Conservation (phyloP, 257 asterid genomes). For the Linderniella brevidens region DNA sequence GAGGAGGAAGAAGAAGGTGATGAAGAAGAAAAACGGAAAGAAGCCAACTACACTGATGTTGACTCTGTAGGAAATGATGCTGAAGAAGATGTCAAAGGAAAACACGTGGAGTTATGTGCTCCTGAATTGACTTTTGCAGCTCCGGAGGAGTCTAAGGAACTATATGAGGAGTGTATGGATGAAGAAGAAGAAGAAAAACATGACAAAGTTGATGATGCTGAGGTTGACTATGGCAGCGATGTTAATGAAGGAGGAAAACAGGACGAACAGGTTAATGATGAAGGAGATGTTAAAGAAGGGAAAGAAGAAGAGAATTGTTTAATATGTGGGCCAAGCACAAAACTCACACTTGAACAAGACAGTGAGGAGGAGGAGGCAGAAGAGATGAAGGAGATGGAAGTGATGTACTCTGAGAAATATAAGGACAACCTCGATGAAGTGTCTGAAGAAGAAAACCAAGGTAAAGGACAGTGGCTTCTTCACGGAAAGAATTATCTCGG, state of each 20-base stretch:
- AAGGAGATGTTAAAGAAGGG: constrained; percentile 6
- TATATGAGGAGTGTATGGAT: no score
- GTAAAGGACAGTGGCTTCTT: constrained; percentile 37
- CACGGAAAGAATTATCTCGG: constrained; percentile 23
- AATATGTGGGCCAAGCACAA: constrained; percentile 36
- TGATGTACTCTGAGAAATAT: constrained; percentile 33
- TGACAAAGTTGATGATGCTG: no score
- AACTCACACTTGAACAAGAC: constrained; percentile 66
- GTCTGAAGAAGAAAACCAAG: constrained; percentile 16
- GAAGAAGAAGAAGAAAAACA: no score
- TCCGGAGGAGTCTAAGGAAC: no score
- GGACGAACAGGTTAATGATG: constrained; percentile 10
- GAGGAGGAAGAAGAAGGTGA: constrained; percentile 13
- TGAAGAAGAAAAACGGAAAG: no score
- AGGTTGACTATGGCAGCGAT: no score
- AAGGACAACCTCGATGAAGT: constrained; percentile 11
- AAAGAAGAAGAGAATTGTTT: constrained; percentile 9
- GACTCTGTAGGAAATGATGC: no score
- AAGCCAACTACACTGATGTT: no score
- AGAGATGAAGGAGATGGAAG: constrained; percentile 16
- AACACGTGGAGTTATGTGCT: no score
- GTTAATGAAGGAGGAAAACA: not conserved
- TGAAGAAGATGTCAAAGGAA: no score
- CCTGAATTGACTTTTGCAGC: no score
- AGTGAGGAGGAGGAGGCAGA: constrained; percentile 19